Evolutionary conservation across 75 land plant species (phyloP).

Genomic region (Pinus albicaulis): DNA sequence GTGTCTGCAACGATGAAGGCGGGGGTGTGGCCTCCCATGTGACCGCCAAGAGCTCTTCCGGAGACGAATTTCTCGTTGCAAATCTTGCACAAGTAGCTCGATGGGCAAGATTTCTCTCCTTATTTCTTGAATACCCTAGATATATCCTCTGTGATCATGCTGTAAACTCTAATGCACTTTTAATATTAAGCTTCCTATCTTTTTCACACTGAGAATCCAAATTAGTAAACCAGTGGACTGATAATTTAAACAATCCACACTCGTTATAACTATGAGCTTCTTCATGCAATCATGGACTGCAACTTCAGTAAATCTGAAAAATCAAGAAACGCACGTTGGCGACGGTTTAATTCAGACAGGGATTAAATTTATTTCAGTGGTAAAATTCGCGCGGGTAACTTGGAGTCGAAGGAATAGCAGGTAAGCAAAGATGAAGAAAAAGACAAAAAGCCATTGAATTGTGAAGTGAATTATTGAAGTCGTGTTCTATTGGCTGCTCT

Average conservation of each 20-base stretch:
- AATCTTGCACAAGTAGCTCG: slow-evolving; percentile 18
- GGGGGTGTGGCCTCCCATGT: slow-evolving; percentile 22
- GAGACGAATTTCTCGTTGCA: slow-evolving; percentile 19
- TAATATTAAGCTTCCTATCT: background rate
- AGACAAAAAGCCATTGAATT: no score
- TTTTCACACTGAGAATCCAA: background rate
- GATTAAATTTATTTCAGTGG: background rate
- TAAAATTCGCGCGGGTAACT: background rate
- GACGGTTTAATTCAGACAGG: no score
- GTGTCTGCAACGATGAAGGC: slow-evolving; percentile 1
- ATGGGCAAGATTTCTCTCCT: background rate
- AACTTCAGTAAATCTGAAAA: background rate
- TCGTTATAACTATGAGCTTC: background rate
- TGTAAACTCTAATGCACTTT: background rate
- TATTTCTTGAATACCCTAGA: background rate
- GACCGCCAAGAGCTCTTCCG: slow-evolving; percentile 26
- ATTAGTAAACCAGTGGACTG: background rate
- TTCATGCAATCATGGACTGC: no score
- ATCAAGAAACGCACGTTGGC: background rate
- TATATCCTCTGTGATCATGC: slow-evolving; percentile 1
- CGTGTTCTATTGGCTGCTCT: no score
- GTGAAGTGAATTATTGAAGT: no score
- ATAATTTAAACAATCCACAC: background rate
- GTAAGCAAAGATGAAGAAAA: no score
- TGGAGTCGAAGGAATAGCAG: background rate